Evolutionary conservation across 1,284 basidiomycete species (phyloP), one percentile per base, ranked within the genome.

Genomic region (Kwoniella shivajii): DNA sequence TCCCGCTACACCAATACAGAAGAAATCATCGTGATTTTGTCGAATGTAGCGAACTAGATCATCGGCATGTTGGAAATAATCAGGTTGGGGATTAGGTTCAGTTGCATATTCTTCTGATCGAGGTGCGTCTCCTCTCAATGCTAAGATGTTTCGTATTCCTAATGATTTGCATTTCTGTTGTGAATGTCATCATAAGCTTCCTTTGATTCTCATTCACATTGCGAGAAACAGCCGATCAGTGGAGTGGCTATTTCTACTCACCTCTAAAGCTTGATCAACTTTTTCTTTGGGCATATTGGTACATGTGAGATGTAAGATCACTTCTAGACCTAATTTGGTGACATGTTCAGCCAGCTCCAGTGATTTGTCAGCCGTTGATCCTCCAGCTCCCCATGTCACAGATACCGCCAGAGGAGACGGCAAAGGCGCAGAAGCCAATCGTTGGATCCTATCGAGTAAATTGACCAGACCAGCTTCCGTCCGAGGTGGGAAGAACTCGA

Each of bases 311-410:
- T 99, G 96, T 68, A 99, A 80, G 59, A 98, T 85, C 0, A 92
- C 91, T 50, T 89, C 86, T 56, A 73, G 27, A 9, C 74, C 74
- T 52, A 84, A 75, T 60, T 80, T 69, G 20, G 67, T 66, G 84
- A 52, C 86, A 84, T 66, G 89, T 73, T 54, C 84, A 0, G 90
- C 90, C 3, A 99, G 84, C 67, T 95, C 92, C 47, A 99, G 81
- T 69, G 87, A 92, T 46, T 89, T 84, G 31, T 93, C 89, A 61
- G 86, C 90, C 0, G 96, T 99, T 6, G 87, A 86, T 0, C 96
- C 94, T n/a, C 94, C 92, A 0, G 94, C 92, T 47, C 94, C 94
- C 94, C 94, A 97, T 67, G 94, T 97, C 34, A 97, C 84, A 67
- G 88, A 92, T 65, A 94, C 83, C 30, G 88, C 90, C 11, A 92